Evolutionary conservation across 1,284 basidiomycete species (phyloP).

Genomic region (Fomitopsis betulina): DNA sequence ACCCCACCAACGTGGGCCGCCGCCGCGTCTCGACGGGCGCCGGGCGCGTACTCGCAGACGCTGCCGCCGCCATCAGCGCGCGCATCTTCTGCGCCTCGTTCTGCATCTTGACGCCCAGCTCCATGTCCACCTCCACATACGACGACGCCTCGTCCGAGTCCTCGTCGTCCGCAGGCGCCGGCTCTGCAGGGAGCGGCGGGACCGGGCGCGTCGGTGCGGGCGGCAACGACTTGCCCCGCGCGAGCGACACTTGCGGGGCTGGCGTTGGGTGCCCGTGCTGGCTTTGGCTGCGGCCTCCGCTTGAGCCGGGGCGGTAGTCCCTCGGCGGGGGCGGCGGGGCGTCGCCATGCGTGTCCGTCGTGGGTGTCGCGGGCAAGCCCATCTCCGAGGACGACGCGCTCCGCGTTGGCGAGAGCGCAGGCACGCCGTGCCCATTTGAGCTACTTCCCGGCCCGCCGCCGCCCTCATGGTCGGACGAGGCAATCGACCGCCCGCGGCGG

Average conservation of each 20-base stretch:
- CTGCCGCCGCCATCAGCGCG: constrained; percentile 5
- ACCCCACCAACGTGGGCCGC: constrained; percentile 14
- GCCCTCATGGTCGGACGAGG: background rate
- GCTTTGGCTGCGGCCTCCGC: background rate
- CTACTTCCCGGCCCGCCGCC: constrained; percentile 8
- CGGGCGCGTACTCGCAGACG: constrained; percentile 1
- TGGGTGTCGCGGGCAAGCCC: constrained; percentile 19
- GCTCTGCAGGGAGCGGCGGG: background rate
- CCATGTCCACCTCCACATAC: background rate
- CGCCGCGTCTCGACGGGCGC: background rate
- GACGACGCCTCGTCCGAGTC: background rate
- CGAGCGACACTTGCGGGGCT: background rate
- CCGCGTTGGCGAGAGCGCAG: constrained; percentile 26
- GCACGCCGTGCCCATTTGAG: constrained; percentile 11
- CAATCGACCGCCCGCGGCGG: constrained; percentile 1
- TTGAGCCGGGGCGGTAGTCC: background rate
- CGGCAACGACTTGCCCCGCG: background rate
- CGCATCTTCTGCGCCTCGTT: constrained; percentile 8
- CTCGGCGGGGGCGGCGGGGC: constrained; percentile 8
- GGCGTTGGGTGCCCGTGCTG: background rate
- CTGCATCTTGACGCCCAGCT: background rate
- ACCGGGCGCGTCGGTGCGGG: background rate
- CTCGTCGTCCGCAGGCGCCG: background rate
- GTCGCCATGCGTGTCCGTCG: constrained; percentile 15
- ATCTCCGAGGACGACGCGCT: constrained; percentile 16